Percentiles rank a stretch among this genome's conserved stretches.
phyloP scores from a whole-genome alignment of 176 grass and related monocot genomes.

The Tillandsia fasciculata region DNA sequence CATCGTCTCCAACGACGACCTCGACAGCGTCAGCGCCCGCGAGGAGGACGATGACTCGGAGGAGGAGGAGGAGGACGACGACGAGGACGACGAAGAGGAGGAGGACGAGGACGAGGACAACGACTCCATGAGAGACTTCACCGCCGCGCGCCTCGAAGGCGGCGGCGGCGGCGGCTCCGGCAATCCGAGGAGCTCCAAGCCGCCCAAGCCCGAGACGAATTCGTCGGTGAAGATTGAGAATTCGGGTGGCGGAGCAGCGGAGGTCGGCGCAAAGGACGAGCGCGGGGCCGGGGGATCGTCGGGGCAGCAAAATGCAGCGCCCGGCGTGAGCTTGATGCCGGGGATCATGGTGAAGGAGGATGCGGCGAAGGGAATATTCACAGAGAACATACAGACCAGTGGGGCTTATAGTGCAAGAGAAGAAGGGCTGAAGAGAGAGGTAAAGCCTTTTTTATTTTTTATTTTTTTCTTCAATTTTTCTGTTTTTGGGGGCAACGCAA shows the following conservation, averaged over 20 bases:
- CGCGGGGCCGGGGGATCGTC: not conserved
- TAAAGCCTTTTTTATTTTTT: not conserved
- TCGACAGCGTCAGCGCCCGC: conserved; percentile 25
- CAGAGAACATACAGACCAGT: conserved; percentile 91
- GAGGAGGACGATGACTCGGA: conserved; percentile 38
- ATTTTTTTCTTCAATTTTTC: not conserved
- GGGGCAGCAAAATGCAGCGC: conserved; percentile 12
- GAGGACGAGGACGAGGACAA: conserved; percentile 30
- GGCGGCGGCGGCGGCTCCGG: not conserved
- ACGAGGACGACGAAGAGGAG: conserved; percentile 18
- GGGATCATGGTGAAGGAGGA: conserved; percentile 44
- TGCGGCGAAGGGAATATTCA: conserved; percentile 62
- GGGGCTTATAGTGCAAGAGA: conserved; percentile 89
- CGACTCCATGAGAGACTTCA: conserved; percentile 41
- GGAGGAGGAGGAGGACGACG: conserved; percentile 15
- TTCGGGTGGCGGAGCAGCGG: conserved; percentile 9
- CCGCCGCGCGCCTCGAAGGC: conserved; percentile 28
- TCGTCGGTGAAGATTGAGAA: conserved; percentile 15
- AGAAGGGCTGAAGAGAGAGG: conserved; percentile 92
- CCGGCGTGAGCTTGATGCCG: conserved; percentile 8
- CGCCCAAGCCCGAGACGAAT: conserved; percentile 32
- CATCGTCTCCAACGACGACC: conserved; percentile 58
- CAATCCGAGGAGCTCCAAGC: conserved; percentile 25
- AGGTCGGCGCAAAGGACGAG: conserved; percentile 30
- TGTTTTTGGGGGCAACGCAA: not conserved